Conservation (phyloP, 1,284 basidiomycete species). For the Ceratobasidium sp. region DNA sequence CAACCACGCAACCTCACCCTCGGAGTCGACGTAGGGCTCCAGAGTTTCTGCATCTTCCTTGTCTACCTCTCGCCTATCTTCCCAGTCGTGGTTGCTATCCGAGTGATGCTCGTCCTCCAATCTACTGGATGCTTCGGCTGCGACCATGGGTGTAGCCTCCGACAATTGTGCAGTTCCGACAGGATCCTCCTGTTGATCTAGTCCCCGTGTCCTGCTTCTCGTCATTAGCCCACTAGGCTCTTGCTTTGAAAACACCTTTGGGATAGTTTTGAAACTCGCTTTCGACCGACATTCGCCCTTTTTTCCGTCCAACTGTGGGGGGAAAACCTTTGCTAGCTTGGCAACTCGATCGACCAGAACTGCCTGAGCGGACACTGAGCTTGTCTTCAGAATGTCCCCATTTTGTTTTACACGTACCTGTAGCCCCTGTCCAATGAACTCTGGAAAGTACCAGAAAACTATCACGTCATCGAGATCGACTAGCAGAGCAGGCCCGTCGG, state of each 20-base stretch:
- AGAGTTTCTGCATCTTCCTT: not conserved
- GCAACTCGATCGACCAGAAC: not conserved
- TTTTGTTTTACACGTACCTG: not conserved
- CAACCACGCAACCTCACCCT: not conserved
- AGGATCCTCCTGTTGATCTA: too few relatives aligned
- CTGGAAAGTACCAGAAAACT: slow-evolving; percentile 10
- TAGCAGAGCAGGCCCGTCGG: not conserved
- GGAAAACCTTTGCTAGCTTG: not conserved
- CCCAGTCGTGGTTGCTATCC: not conserved
- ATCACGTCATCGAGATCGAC: not conserved
- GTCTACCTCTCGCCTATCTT: not conserved
- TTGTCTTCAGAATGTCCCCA: not conserved
- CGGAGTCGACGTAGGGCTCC: not conserved
- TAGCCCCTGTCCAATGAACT: slow-evolving; percentile 15
- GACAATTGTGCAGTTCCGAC: too few relatives aligned
- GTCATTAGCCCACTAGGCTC: not conserved
- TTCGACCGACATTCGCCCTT: not conserved
- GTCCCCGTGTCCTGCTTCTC: not conserved
- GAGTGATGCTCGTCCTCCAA: not conserved
- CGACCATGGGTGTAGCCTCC: too few relatives aligned
- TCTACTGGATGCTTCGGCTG: not conserved
- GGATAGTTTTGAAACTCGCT: too few relatives aligned
- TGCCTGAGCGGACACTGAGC: not conserved
- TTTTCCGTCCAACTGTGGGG: not conserved
- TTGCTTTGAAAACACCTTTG: too few relatives aligned